Conservation (phyloP, 2,329 filamentous ascomycete genomes). For the Ophiostoma fasciatum region DNA sequence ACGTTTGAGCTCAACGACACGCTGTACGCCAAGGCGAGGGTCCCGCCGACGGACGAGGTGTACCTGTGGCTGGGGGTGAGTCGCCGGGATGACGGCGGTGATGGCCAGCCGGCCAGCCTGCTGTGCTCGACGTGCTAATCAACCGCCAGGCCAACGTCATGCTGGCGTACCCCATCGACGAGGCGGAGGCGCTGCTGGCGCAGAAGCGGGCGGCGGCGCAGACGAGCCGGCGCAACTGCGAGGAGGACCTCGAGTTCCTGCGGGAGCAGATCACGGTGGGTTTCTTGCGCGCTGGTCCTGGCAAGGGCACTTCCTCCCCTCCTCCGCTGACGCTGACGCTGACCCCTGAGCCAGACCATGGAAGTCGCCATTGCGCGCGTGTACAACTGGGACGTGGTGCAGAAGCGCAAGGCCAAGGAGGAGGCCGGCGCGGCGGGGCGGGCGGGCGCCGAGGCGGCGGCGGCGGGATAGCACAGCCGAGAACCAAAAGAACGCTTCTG, state of each 20-base stretch:
- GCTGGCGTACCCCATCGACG: slow-evolving; percentile 82
- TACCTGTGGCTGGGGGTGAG: slow-evolving; percentile 89
- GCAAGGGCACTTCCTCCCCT: no score
- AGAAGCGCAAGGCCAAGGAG: slow-evolving; percentile 79
- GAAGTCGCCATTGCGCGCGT: slow-evolving; percentile 92
- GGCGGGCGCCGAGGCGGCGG: no score
- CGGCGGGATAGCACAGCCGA: no score
- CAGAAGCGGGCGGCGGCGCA: slow-evolving; percentile 70
- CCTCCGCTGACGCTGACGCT: no score
- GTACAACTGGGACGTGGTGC: slow-evolving; percentile 98
- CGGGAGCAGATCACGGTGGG: slow-evolving; percentile 89
- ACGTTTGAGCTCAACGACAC: slow-evolving; percentile 97
- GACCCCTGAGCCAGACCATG: slow-evolving; percentile 69
- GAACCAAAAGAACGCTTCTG: no score
- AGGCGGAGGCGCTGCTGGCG: slow-evolving; percentile 65
- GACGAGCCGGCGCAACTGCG: slow-evolving; percentile 68
- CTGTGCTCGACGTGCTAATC: no score
- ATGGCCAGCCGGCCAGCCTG: no score
- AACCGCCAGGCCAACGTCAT: slow-evolving; percentile 88
- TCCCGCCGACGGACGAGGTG: slow-evolving; percentile 76
- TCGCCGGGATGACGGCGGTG: no score
- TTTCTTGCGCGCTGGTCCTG: no score
- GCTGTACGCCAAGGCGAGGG: slow-evolving; percentile 73
- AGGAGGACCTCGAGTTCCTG: slow-evolving; percentile 92
- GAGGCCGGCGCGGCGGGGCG: slow-evolving; percentile 36